Conservation (phyloP, 2,329 filamentous ascomycete species). For the Sporothrix brasiliensis region DNA sequence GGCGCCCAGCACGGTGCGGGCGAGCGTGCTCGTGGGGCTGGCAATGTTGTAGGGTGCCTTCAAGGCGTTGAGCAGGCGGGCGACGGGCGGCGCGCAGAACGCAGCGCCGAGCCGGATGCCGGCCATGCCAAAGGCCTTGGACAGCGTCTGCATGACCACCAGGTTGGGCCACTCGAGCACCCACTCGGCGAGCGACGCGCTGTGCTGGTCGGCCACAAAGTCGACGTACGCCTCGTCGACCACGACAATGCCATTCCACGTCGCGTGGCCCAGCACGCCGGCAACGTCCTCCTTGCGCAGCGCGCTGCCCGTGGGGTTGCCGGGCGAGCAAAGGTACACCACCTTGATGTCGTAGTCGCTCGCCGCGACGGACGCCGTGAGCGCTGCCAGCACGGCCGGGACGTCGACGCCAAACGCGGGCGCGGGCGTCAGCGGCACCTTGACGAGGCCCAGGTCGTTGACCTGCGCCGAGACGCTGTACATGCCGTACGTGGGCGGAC, state of each 20-base stretch:
- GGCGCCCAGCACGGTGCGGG: constrained; percentile 68
- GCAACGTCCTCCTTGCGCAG: constrained; percentile 75
- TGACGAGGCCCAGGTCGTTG: constrained; percentile 85
- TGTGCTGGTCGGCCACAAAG: constrained; percentile 68
- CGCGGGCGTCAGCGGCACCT: constrained; percentile 75
- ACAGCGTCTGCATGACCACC: constrained; percentile 97
- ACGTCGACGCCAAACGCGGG: constrained; percentile 76
- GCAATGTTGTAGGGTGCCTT: constrained; percentile 97
- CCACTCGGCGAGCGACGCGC: constrained; percentile 84
- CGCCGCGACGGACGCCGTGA: constrained; percentile 45
- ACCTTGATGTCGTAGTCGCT: constrained; percentile 71
- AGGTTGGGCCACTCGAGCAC: constrained; percentile 91
- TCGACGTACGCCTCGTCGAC: constrained; percentile 96
- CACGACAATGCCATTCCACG: constrained; percentile 93
- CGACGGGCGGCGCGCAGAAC: constrained; percentile 75
- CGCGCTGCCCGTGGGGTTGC: constrained; percentile 85
- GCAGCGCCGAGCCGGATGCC: constrained; percentile 88
- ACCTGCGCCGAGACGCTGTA: constrained; percentile 92
- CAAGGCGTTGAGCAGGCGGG: constrained; percentile 80
- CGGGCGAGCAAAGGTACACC: constrained; percentile 89
- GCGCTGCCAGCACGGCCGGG: constrained; percentile 64
- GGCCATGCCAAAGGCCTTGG: constrained; percentile 93
- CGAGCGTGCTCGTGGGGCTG: constrained; percentile 81
- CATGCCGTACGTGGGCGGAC: constrained; percentile 98
- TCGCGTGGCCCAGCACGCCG: constrained; percentile 76